Conservation (phyloP, 352 stramenopile genomes). For the Aphanomyces stellatus region DNA sequence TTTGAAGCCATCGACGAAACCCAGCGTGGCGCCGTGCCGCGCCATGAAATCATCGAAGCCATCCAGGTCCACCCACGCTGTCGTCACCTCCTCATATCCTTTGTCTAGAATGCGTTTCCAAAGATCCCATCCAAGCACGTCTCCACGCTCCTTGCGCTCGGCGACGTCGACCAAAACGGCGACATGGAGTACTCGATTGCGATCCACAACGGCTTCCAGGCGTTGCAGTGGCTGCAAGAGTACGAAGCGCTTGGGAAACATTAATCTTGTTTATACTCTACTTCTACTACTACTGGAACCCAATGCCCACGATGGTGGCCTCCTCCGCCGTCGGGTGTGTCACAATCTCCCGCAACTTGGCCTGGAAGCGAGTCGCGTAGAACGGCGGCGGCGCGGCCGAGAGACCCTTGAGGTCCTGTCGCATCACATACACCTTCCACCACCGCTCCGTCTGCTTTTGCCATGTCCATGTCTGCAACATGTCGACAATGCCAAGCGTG, state of each 20-base stretch:
- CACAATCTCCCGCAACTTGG: conserved; percentile 78
- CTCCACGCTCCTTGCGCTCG: conserved; percentile 51
- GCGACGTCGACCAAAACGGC: conserved; percentile 53
- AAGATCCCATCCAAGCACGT: conserved; percentile 55
- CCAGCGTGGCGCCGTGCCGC: conserved; percentile 41
- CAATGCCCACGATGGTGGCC: not conserved
- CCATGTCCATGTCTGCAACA: conserved; percentile 85
- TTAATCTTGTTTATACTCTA: not conserved
- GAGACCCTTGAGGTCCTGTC: conserved; percentile 59
- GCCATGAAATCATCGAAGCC: conserved; percentile 43
- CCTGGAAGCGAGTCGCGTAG: conserved; percentile 73
- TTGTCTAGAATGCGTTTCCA: conserved; percentile 47
- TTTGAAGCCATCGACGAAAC: conserved; percentile 61
- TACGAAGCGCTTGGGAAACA: conserved; percentile 32
- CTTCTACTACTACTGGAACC: not conserved
- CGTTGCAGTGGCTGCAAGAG: conserved; percentile 71
- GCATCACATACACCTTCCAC: conserved; percentile 76
- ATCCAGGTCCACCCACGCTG: not conserved
- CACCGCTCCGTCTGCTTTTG: conserved; percentile 69
- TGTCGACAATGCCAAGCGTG: conserved; percentile 85
- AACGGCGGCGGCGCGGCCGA: conserved; percentile 61
- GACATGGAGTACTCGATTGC: conserved; percentile 66
- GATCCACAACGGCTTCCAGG: conserved; percentile 58
- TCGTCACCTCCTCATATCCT: not conserved
- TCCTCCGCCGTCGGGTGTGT: conserved; percentile 35